Evolutionary conservation across 495 filamentous ascomycete genomes (phyloP).

Genomic region (Penicillium riverlandense): DNA sequence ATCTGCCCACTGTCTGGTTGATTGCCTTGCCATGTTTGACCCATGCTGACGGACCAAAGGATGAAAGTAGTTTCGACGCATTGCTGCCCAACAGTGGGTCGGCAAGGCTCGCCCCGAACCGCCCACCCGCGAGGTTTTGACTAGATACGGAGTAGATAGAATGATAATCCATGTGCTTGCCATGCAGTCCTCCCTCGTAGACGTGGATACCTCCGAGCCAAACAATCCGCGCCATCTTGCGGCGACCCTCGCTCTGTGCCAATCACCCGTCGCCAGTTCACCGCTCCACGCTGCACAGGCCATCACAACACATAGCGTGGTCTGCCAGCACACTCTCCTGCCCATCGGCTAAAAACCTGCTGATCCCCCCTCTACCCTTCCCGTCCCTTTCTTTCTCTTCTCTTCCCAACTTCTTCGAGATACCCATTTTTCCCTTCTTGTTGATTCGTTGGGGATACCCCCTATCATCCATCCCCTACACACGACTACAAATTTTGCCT

Average conservation of each 20-base stretch:
- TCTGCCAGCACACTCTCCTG: constrained; percentile 12
- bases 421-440: constrained; percentile 8
- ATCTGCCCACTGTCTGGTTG: constrained; percentile 1
- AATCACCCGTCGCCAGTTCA: not conserved
- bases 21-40: constrained; percentile 1
- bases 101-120: constrained; percentile 17
- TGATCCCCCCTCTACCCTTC: constrained; percentile 20
- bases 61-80: constrained; percentile 15
- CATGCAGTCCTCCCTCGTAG: not conserved
- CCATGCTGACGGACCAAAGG: constrained; percentile 7
- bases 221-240: no score
- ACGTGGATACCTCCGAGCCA: no score
- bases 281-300: not conserved
- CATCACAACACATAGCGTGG: constrained; percentile 8
- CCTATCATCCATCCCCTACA: not conserved
- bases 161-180: not conserved
- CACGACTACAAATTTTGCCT: constrained; percentile 5
- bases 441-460: constrained; percentile 1
- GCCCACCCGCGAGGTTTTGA: not conserved
- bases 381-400: constrained; percentile 8
- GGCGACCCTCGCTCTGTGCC: not conserved
- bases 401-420: constrained; percentile 16
- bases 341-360: constrained; percentile 9
- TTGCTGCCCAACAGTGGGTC: constrained; percentile 39
- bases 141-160: constrained; percentile 3